Evolutionary conservation across 2,329 filamentous ascomycete genomes (phyloP).

Genomic region (Fusarium nygamai): DNA sequence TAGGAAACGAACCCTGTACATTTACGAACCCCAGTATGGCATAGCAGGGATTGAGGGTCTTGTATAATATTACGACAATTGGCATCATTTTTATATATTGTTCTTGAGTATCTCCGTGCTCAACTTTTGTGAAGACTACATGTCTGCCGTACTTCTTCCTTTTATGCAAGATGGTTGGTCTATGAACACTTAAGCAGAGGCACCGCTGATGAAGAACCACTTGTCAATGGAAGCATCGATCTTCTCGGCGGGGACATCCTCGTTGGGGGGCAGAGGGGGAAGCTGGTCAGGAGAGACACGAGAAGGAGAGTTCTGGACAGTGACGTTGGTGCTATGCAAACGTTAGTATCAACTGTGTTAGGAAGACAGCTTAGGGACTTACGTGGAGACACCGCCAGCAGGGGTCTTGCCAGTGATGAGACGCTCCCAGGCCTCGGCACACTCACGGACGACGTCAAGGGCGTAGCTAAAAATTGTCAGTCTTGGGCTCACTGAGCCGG

Average conservation of each 20-base stretch:
- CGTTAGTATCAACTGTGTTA: conserved; percentile 43
- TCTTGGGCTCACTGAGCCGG: background rate
- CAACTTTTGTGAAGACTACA: conserved; percentile 30
- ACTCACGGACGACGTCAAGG: conserved; percentile 94
- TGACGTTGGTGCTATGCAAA: conserved; percentile 77
- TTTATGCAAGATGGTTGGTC: conserved; percentile 23
- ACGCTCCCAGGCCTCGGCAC: conserved; percentile 95
- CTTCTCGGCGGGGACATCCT: conserved; percentile 85
- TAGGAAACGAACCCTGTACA: conserved; percentile 37
- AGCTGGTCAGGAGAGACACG: conserved; percentile 76
- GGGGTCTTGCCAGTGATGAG: conserved; percentile 90
- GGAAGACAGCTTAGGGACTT: conserved; percentile 54
- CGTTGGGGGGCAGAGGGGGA: conserved; percentile 78
- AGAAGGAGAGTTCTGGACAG: conserved; percentile 77
- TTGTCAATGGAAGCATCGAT: conserved; percentile 99
- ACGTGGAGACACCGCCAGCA: conserved; percentile 83
- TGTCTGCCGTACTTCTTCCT: conserved; percentile 19
- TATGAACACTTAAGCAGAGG: conserved; percentile 72
- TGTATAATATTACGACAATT: conserved; percentile 43
- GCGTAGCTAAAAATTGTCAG: conserved; percentile 72
- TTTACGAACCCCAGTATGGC: conserved; percentile 27
- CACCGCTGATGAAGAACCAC: conserved; percentile 99
- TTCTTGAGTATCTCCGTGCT: conserved; percentile 26
- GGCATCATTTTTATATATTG: conserved; percentile 34
- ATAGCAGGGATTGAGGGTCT: conserved; percentile 26